Base-by-base conservation (phyloP, 768 basidiomycete genomes). In the Rhizopogon sp. region DNA sequence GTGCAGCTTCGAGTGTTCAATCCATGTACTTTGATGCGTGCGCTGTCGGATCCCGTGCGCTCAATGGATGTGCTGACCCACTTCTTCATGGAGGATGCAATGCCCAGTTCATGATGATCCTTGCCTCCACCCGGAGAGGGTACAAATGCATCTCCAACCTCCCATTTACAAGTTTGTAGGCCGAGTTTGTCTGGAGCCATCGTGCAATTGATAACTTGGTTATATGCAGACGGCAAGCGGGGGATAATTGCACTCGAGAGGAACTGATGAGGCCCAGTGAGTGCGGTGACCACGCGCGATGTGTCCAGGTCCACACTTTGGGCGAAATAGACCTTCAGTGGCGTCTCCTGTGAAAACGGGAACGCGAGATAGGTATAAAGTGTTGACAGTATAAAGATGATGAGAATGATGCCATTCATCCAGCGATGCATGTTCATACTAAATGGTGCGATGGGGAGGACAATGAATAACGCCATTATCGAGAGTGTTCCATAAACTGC, bases 321-420 rank as follows among this genome's bases (percentile, higher is more conserved):
- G 47, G 76, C 76, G 75, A 90, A 92, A 68, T 76, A 88, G 1
- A 90, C 69, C 58, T 88, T 90, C 62, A 90, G 70, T 0, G 88
- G 88, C 5, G 78, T 66, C 20, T 77, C 66, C 40, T 74, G 68
- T 14, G 79, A 79, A 72, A 92, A 91, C 0, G 89, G 89, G 70
- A 83, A 83, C 6, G 66, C 71, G 6, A 76, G 54, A 65, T 76
- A 73, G 50, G 70, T 65, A 60, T 76, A 83, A 11, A 70, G 51
- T 0, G 78, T 79, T 13, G 76, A 71, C 8, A 75, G 39, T 10
- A 79, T 46, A 58, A 84, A 78, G 6, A 80, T 41, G 8, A 74
- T 37, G 22, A 81, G 53, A 8, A 76, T 62, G 37, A 71, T 37
- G 16, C 69, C 10, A 6, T 72, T 73, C 29, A 81, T 61, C 54